A percentile compares a stretch with the other conserved stretches of the same genome.
These are phyloP conservation scores for Centaurea solstitialis DNA, from an alignment of 129 eudicot species.

Conservation along the genomic window DNA sequence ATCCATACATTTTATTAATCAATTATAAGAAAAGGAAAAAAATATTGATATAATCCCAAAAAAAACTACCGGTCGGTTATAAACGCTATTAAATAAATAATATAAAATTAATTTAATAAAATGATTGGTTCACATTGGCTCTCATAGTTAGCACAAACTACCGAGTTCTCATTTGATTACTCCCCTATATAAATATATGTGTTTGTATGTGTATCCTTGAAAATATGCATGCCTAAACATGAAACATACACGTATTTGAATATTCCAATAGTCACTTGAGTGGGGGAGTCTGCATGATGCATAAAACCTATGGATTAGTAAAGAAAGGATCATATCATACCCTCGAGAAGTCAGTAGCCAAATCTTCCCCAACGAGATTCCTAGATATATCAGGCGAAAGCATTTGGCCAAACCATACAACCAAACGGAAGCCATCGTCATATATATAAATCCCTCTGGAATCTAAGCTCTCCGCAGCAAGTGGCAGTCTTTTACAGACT, in stretches of 20 bases:
- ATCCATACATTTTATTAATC: no score
- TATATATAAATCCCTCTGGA: slow-evolving; percentile 72
- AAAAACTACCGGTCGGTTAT: no score
- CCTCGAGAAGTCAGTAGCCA: slow-evolving; percentile 72
- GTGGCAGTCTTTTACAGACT: slow-evolving; percentile 60
- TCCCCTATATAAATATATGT: background rate
- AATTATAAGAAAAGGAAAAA: no score
- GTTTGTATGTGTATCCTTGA: background rate
- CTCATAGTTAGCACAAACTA: background rate
- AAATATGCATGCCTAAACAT: background rate
- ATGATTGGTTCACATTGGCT: background rate
- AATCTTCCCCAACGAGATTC: slow-evolving; percentile 71
- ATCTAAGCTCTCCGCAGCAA: slow-evolving; percentile 76
- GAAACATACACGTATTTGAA: background rate
- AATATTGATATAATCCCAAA: no score
- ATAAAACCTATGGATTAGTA: background rate
- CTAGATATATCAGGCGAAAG: slow-evolving; percentile 68
- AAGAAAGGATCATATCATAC: slow-evolving; percentile 50
- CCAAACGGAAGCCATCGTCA: slow-evolving; percentile 91
- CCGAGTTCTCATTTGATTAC: background rate
- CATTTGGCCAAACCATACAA: slow-evolving; percentile 86
- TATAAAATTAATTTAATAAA: no score
- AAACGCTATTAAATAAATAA: no score
- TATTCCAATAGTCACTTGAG: background rate
- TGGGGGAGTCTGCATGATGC: background rate